phyloP scores from a whole-genome alignment of 352 stramenopile species.

The Phytophthora meadii region DNA sequence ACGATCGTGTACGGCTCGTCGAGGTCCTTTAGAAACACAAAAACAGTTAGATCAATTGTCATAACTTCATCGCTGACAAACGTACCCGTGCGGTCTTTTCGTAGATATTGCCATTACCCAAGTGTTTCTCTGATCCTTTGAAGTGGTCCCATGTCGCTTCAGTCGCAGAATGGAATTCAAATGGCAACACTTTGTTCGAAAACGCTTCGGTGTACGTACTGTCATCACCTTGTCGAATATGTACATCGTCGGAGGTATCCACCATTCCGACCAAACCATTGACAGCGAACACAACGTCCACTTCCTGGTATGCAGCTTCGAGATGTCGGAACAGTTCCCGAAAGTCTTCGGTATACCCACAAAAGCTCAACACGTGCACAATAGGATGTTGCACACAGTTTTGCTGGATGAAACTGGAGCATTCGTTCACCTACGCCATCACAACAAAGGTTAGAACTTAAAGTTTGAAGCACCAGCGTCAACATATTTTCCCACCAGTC shows the following conservation, averaged over 20 bases:
- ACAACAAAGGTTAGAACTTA: conserved; percentile 1
- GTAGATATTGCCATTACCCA: conserved; percentile 31
- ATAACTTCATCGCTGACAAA: conserved; percentile 1
- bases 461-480: background rate
- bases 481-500: conserved; percentile 4
- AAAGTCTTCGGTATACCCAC: conserved; percentile 18
- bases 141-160: conserved; percentile 41
- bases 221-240: conserved; percentile 29
- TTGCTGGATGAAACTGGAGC: conserved; percentile 14
- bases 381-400: conserved; percentile 7
- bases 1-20: conserved; percentile 39
- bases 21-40: conserved; percentile 26
- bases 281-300: conserved; percentile 31
- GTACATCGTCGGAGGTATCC: conserved; percentile 27
- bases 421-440: conserved; percentile 17
- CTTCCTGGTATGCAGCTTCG: conserved; percentile 29
- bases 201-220: conserved; percentile 34
- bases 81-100: conserved; percentile 27
- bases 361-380: conserved; percentile 21
- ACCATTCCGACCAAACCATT: conserved; percentile 33
- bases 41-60: background rate
- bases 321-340: conserved; percentile 26
- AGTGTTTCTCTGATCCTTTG: conserved; percentile 33
- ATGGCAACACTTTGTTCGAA: conserved; percentile 37
- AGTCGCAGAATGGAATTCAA: conserved; percentile 19